These are phyloP conservation scores for Gynochthodes officinalis DNA, from an alignment of 257 asterid genomes.

Conservation along the genomic window DNA sequence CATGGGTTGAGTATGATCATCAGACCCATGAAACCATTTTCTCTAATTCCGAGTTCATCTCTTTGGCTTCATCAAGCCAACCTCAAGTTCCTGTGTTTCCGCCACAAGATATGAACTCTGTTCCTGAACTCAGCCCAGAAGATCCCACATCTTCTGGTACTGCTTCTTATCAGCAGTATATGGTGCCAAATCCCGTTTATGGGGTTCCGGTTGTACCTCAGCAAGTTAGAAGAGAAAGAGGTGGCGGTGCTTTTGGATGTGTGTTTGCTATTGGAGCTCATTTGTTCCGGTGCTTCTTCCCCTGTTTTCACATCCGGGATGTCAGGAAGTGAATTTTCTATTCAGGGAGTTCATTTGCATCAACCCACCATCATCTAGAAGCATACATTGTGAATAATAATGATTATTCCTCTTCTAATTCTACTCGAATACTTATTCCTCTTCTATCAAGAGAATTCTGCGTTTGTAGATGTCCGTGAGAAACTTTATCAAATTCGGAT, in stretches of 20 bases:
- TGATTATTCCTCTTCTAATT: neutral
- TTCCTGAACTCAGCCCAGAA: conserved; percentile 17
- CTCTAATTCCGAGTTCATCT: conserved; percentile 11
- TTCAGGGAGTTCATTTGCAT: neutral
- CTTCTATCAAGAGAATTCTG: neutral
- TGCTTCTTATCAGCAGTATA: conserved; percentile 30
- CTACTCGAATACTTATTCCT: neutral
- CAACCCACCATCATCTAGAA: neutral
- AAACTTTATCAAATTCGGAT: too few relatives aligned
- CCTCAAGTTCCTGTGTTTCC: conserved; percentile 4
- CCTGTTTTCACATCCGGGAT: conserved; percentile 53
- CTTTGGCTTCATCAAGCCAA: conserved; percentile 13
- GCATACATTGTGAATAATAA: neutral
- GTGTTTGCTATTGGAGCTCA: conserved; percentile 37
- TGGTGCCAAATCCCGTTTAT: conserved; percentile 31
- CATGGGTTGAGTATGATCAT: conserved; percentile 44
- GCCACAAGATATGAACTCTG: conserved; percentile 5
- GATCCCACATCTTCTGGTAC: neutral
- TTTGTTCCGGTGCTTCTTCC: conserved; percentile 51
- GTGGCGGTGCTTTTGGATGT: conserved; percentile 43
- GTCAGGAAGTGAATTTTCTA: neutral
- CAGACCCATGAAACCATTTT: conserved; percentile 27
- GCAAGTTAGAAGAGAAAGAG: conserved; percentile 26
- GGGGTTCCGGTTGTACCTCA: conserved; percentile 19
- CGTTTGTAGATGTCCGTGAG: neutral